Evolutionary conservation across 148 eudicot genomes (phyloP).

Genomic region (Cornus florida): DNA sequence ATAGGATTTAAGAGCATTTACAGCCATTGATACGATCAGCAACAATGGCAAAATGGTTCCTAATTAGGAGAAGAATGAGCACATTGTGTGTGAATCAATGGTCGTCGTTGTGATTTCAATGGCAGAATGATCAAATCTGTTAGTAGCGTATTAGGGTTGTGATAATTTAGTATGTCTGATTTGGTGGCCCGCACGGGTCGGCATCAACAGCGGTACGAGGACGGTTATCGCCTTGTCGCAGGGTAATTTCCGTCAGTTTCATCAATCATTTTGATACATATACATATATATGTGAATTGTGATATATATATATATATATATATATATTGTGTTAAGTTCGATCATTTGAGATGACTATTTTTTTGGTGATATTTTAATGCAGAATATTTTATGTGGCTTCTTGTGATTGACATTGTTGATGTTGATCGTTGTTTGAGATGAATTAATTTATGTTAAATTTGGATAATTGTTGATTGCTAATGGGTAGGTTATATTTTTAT

Average conservation of each 20-base stretch:
- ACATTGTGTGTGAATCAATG: not conserved
- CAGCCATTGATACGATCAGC: not conserved
- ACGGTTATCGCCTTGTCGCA: slow-evolving; percentile 55
- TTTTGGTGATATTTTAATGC: not conserved
- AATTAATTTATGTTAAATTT: not conserved
- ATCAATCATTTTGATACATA: not conserved
- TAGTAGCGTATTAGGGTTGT: not conserved
- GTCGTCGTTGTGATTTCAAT: not conserved
- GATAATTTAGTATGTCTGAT: slow-evolving; percentile 28
- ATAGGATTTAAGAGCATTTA: not conserved
- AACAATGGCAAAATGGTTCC: not conserved
- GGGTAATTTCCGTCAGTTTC: slow-evolving; percentile 24
- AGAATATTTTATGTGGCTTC: not conserved
- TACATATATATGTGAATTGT: no score
- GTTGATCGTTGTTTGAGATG: not conserved
- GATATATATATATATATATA: not conserved
- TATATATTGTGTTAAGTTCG: not conserved
- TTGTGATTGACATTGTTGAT: not conserved
- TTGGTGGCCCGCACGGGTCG: slow-evolving; percentile 56
- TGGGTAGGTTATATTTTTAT: no score
- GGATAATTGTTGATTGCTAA: not conserved
- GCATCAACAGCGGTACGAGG: slow-evolving; percentile 49
- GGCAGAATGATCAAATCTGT: not conserved
- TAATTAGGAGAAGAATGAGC: not conserved
- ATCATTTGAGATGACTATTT: no score